These are phyloP conservation scores for Phytophthora ramorum DNA, from an alignment of 352 stramenopile genomes.

Conservation along the genomic window DNA sequence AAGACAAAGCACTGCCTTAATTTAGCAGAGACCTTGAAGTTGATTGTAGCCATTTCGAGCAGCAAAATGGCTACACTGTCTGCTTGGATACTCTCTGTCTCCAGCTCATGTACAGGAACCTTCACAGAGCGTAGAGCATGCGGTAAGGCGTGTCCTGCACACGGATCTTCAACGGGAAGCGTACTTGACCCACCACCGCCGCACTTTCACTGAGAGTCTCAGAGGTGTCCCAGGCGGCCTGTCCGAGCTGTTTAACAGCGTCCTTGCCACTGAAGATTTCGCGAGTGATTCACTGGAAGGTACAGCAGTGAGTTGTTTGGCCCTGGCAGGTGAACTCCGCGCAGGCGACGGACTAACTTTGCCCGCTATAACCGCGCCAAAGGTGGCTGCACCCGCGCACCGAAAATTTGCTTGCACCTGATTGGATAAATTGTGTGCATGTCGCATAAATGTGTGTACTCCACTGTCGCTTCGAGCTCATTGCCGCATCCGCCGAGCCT, in stretches of 20 bases:
- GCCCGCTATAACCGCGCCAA: neutral
- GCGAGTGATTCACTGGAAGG: neutral
- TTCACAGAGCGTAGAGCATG: no score
- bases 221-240: neutral
- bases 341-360: neutral
- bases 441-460: constrained; percentile 19
- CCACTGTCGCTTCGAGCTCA: constrained; percentile 11
- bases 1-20: neutral
- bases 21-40: constrained; percentile 15
- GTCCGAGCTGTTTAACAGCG: neutral
- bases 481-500: constrained; percentile 18
- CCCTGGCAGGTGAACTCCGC: neutral
- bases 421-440: neutral
- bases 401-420: constrained; percentile 10
- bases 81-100: no score
- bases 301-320: neutral
- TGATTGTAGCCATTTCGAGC: constrained; percentile 16
- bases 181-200: no score
- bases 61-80: constrained; percentile 4
- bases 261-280: no score
- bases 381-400: no score
- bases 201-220: neutral
- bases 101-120: no score
- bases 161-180: no score
- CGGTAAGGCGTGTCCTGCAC: no score